Conservation (phyloP, 2,329 filamentous ascomycete species). For the Sphaceloma murrayae region DNA sequence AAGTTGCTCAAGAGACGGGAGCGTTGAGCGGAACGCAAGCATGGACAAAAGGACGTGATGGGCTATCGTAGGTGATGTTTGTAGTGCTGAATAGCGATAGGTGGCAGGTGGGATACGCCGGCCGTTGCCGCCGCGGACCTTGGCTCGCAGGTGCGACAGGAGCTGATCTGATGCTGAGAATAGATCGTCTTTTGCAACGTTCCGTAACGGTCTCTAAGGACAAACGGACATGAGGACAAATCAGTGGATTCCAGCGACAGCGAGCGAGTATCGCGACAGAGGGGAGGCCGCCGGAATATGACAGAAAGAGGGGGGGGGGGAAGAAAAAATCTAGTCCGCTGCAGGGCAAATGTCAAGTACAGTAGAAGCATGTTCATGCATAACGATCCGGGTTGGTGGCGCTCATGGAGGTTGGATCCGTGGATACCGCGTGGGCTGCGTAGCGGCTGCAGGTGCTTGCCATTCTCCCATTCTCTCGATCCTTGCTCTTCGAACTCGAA, state of each 20-base stretch:
- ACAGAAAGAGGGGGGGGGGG: conserved; percentile 1
- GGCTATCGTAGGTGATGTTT: background rate
- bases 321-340: no score
- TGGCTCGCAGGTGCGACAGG: conserved; percentile 8
- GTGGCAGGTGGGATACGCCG: conserved; percentile 2
- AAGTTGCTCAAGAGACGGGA: conserved; percentile 12
- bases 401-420: no score
- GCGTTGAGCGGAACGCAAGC: conserved; percentile 3
- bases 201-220: background rate
- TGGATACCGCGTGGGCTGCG: no score
- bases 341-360: no score
- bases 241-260: conserved; percentile 3
- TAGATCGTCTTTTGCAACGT: conserved; percentile 10
- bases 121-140: conserved; percentile 6
- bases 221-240: background rate
- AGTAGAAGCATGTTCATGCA: no score
- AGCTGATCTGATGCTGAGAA: background rate
- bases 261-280: background rate
- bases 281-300: no score
- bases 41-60: background rate
- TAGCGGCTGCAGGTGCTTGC: no score
- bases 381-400: no score
- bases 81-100: conserved; percentile 8
- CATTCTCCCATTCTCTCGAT: no score
- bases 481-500: no score